These are phyloP conservation scores for Pyrenochaeta sp. DNA, from an alignment of 2,329 filamentous ascomycete genomes.

Conservation along the genomic window DNA sequence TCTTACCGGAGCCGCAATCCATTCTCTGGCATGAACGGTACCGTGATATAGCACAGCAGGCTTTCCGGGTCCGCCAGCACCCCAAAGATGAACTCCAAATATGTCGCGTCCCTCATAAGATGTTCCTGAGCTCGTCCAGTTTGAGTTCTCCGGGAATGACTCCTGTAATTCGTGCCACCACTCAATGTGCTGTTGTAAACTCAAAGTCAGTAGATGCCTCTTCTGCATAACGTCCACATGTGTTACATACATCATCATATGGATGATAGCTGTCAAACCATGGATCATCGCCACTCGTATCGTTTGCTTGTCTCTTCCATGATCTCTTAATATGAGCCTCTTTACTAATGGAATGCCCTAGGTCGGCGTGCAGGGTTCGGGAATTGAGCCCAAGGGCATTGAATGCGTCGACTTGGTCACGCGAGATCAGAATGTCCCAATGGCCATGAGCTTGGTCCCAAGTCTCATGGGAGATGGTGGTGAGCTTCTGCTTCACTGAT, in stretches of 20 bases:
- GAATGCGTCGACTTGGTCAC: constrained; percentile 50
- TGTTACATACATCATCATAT: constrained; percentile 34
- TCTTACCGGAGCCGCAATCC: constrained; percentile 54
- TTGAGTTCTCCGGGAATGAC: constrained; percentile 36
- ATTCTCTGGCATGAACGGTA: constrained; percentile 45
- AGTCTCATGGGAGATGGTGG: constrained; percentile 45
- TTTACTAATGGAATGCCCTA: constrained; percentile 54
- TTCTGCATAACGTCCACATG: background rate
- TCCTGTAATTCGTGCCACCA: constrained; percentile 36
- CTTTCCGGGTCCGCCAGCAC: constrained; percentile 40
- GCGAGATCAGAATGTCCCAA: constrained; percentile 56
- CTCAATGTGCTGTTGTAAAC: constrained; percentile 13
- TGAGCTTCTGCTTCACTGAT: constrained; percentile 46
- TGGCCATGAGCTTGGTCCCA: constrained; percentile 48
- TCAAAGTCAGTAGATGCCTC: background rate
- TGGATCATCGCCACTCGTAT: constrained; percentile 13
- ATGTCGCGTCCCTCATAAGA: constrained; percentile 43
- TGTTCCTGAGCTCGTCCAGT: constrained; percentile 40
- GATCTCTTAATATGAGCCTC: constrained; percentile 55
- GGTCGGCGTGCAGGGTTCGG: constrained; percentile 54
- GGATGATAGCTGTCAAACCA: constrained; percentile 47
- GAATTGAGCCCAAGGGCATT: constrained; percentile 47
- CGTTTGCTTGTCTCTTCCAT: constrained; percentile 33
- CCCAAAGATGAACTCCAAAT: constrained; percentile 44
- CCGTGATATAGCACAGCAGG: constrained; percentile 43